Evolutionary conservation across 208 protist genomes (phyloP), one percentile per base, ranked within the genome.

Genomic region (Giardia duodenalis): DNA sequence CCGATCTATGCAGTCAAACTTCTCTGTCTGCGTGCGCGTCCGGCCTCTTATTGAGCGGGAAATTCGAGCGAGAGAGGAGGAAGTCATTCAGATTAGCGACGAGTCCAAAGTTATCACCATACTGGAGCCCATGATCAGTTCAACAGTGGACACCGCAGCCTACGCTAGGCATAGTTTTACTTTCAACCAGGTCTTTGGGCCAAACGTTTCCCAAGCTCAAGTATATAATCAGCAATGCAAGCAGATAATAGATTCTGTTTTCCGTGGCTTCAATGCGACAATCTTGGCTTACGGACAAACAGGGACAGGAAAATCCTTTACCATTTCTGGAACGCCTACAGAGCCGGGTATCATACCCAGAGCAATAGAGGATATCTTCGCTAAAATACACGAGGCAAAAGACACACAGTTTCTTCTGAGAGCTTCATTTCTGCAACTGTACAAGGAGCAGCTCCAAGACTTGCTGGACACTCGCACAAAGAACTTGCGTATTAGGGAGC

Each of bases 391-490:
- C 30, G 76, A 2, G 47, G 1, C 88, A 30, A 93, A 48, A 39
- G 46, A 93, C 39, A 92, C 48, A 4, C 44, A 92, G 2, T 94
- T 93, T 92, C 19, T 4, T 19, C 86, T 94, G 22, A 44, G 88
- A 19, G 47, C 94, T 2, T 92, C 93, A 1, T 95, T 95, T 44
- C 0, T 95, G 1, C 94, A 96, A 19, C 93, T 95, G n/a, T 95
- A 95, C 4, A 95, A 95, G 2, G 94, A 95, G 46, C 92, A 94
- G n/a, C 88, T 96, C 57, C 87, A 92, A 44, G 95, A 95, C 67
- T n/a, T 95, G 22, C 46, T 95, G 39, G 46, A 94, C 86, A 47
- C 2, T 22, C 2, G 92, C 10, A 92, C 2, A 19, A 87, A 94
- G 44, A 93, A 94, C 44, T 44, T 94, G 0, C 76, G 67, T 4